Evolutionary conservation across 257 asterid species (phyloP).

Genomic region (Gentiana dahurica): DNA sequence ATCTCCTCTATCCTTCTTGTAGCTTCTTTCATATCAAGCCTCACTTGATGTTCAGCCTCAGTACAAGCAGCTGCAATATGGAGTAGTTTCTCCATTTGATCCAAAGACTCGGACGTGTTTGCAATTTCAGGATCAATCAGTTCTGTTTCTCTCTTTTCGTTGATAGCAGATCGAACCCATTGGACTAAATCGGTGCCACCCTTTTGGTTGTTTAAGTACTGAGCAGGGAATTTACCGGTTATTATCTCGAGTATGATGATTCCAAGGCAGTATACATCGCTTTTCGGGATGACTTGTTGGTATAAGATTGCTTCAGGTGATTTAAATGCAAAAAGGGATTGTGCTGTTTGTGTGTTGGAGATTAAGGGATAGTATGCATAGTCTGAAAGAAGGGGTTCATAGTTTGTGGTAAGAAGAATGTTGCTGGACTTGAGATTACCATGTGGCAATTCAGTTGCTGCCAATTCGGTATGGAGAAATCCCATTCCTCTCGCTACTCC

Average conservation of each 20-base stretch:
- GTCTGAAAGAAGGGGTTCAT: constrained; percentile 76
- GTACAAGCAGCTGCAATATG: constrained; percentile 54
- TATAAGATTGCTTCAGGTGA: constrained; percentile 53
- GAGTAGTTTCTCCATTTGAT: constrained; percentile 52
- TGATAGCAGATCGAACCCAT: constrained; percentile 42
- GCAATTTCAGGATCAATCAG: constrained; percentile 70
- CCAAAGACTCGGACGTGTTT: constrained; percentile 11
- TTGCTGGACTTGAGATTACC: constrained; percentile 95
- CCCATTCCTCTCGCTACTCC: constrained; percentile 79
- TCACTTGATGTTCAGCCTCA: constrained; percentile 26
- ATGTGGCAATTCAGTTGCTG: constrained; percentile 57
- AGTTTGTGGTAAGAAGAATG: constrained; percentile 38
- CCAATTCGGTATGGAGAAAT: constrained; percentile 65
- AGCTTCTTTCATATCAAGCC: constrained; percentile 67
- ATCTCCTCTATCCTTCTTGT: constrained; percentile 57
- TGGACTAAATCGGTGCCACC: constrained; percentile 80
- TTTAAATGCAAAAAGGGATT: constrained; percentile 43
- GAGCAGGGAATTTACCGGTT: constrained; percentile 77
- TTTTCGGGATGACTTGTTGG: constrained; percentile 55
- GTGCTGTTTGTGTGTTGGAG: constrained; percentile 46
- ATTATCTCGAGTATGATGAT: constrained; percentile 61
- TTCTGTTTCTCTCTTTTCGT: constrained; percentile 34
- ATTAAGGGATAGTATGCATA: constrained; percentile 52
- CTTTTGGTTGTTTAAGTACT: constrained; percentile 61
- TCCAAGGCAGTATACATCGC: constrained; percentile 81